Conservation (phyloP, 768 basidiomycete species). For the Austroboletus festivus region DNA sequence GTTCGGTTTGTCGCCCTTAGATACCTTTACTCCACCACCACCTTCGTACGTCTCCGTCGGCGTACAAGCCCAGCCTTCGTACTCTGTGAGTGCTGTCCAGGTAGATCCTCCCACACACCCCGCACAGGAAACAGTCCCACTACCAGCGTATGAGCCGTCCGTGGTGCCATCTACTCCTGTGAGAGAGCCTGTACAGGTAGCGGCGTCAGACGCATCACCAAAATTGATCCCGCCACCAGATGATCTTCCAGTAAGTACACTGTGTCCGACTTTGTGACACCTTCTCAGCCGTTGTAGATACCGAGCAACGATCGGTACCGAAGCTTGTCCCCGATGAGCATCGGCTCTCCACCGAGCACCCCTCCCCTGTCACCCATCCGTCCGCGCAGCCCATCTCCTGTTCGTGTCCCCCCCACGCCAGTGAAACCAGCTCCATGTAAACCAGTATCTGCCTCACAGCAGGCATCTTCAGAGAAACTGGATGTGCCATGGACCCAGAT, state of each 20-base stretch:
- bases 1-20: conserved; percentile 29
- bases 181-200: conserved; percentile 7
- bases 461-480: conserved; percentile 16
- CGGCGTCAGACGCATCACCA: conserved; percentile 9
- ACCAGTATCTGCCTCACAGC: conserved; percentile 13
- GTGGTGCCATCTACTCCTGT: conserved; percentile 10
- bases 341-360: conserved; percentile 46
- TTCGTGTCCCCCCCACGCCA: conserved; percentile 5
- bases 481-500: conserved; percentile 15
- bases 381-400: conserved; percentile 2
- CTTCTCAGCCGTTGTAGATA: conserved; percentile 33
- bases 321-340: conserved; percentile 62
- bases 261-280: not conserved
- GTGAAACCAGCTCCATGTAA: conserved; percentile 9
- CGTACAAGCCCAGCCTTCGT: conserved; percentile 40
- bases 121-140: conserved; percentile 9
- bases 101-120: conserved; percentile 22
- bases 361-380: conserved; percentile 27
- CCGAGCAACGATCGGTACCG: conserved; percentile 33
- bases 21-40: conserved; percentile 21
- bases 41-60: conserved; percentile 40
- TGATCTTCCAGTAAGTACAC: conserved; percentile 21
- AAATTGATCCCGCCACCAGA: conserved; percentile 13
- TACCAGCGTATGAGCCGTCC: conserved; percentile 3
- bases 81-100: conserved; percentile 40